Evolutionary conservation across 768 basidiomycete genomes (phyloP).

Genomic region (Mycena alexandri): DNA sequence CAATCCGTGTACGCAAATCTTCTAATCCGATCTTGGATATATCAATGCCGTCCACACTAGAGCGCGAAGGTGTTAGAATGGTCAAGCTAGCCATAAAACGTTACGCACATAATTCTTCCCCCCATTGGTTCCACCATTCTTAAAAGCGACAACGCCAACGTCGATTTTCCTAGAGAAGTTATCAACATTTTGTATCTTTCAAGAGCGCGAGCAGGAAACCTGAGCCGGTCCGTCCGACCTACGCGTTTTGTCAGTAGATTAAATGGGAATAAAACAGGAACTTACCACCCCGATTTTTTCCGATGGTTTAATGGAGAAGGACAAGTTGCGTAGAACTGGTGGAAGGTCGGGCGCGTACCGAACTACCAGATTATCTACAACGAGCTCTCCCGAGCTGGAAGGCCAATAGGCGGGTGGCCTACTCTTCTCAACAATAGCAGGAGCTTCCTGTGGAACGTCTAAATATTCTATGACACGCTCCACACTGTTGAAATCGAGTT

Average conservation of each 20-base stretch:
- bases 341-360: constrained; percentile 75
- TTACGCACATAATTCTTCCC: constrained; percentile 69
- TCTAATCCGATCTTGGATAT: constrained; percentile 76
- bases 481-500: constrained; percentile 81
- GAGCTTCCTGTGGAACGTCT: constrained; percentile 75
- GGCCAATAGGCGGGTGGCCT: constrained; percentile 84
- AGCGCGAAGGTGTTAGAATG: constrained; percentile 5
- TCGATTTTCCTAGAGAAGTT: constrained; percentile 62
- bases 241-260: neutral
- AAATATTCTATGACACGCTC: constrained; percentile 82
- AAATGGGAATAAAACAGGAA: constrained; percentile 22
- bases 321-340: constrained; percentile 67
- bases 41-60: constrained; percentile 76
- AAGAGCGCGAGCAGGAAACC: constrained; percentile 49
- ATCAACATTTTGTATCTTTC: constrained; percentile 7
- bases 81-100: constrained; percentile 2
- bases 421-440: constrained; percentile 64
- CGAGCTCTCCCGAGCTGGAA: constrained; percentile 66
- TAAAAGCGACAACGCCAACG: constrained; percentile 68
- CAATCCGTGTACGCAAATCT: constrained; percentile 73
- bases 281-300: constrained; percentile 80
- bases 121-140: constrained; percentile 71
- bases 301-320: constrained; percentile 68
- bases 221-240: constrained; percentile 80
- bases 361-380: constrained; percentile 70